Percentiles rank a stretch among this genome's conserved stretches.
These are phyloP conservation scores for Malania oleifera DNA, from an alignment of 164 flowering plant species.

Conservation along the genomic window DNA sequence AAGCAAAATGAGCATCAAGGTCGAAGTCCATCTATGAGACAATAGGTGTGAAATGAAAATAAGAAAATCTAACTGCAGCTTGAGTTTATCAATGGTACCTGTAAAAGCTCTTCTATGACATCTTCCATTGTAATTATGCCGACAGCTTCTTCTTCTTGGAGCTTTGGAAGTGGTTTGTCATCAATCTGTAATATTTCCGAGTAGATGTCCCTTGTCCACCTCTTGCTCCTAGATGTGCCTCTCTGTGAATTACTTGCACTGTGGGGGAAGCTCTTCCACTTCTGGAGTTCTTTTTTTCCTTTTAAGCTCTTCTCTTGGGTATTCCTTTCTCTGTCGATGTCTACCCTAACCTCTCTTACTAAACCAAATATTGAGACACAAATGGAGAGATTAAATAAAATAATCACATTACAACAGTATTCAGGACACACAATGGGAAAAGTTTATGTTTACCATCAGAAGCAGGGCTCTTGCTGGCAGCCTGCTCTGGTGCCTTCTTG, in stretches of 20 bases:
- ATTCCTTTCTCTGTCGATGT: not conserved
- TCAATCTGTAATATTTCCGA: not conserved
- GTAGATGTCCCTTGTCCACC: not conserved
- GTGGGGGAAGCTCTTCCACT: not conserved
- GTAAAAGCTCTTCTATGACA: constrained; percentile 1
- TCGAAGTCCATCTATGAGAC: not conserved
- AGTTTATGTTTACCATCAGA: constrained; percentile 38
- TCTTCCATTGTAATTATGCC: constrained; percentile 2
- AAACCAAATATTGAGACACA: too few species aligned
- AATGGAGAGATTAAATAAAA: too few species aligned
- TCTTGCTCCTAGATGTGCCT: not conserved
- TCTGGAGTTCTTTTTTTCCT: not conserved
- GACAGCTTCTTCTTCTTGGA: constrained; percentile 1
- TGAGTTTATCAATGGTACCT: not conserved
- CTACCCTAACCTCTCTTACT: not conserved
- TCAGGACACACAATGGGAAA: too few species aligned
- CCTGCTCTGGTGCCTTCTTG: constrained; percentile 22
- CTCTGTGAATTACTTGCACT: not conserved
- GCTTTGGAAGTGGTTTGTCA: not conserved
- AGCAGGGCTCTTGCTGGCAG: constrained; percentile 21
- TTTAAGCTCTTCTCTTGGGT: not conserved
- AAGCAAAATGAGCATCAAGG: not conserved
- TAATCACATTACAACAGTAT: too few species aligned
- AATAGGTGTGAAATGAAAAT: not conserved
- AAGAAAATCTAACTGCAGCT: not conserved